These are phyloP conservation scores for Blepharisma undulans DNA, from an alignment of 169 alveolate genomes.

Conservation along the genomic window DNA sequence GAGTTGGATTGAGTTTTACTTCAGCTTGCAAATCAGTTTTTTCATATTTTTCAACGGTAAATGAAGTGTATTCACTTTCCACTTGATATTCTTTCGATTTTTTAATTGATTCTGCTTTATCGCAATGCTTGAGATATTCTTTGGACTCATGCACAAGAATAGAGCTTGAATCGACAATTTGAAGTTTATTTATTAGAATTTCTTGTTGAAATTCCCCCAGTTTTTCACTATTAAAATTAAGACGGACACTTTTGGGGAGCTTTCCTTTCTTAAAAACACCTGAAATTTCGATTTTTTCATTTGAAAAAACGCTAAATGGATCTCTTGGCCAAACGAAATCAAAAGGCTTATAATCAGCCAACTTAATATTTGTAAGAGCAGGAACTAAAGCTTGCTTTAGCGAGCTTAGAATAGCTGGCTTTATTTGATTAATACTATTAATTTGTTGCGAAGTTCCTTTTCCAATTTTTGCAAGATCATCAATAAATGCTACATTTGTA, in stretches of 20 bases:
- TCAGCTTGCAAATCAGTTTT: not conserved
- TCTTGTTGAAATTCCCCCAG: not conserved
- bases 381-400: conserved; percentile 42
- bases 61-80: not conserved
- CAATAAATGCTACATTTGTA: conserved; percentile 43
- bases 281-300: not conserved
- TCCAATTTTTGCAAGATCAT: conserved; percentile 53
- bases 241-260: not conserved
- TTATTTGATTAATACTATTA: conserved; percentile 7
- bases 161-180: not conserved
- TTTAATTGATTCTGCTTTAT: not conserved
- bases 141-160: not conserved
- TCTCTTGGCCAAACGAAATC: not conserved
- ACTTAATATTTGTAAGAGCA: conserved; percentile 5
- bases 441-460: conserved; percentile 43
- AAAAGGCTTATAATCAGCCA: not conserved
- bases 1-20: not conserved
- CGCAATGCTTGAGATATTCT: not conserved
- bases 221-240: not conserved
- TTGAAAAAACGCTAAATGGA: not conserved
- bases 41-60: not conserved
- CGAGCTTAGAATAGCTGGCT: conserved; percentile 40
- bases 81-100: not conserved
- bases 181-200: not conserved
- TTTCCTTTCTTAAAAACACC: not conserved